Evolutionary conservation across 441 rosid species (phyloP).

Genomic region (Croton setiger): DNA sequence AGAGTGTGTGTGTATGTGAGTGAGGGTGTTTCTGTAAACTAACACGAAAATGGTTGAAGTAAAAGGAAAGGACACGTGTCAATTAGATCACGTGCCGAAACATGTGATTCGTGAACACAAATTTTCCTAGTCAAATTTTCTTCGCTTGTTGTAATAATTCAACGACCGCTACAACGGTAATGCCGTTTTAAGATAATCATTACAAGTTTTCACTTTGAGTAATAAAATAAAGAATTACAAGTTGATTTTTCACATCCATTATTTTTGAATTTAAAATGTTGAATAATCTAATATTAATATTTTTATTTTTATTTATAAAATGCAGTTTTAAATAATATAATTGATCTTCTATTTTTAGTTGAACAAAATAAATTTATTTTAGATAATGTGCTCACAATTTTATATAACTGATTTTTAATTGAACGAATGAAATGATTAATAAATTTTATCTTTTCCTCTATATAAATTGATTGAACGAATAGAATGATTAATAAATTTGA

Average conservation of each 20-base stretch:
- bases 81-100: constrained; percentile 26
- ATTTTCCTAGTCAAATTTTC: not conserved
- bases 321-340: too few relatives aligned
- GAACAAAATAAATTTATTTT: not conserved
- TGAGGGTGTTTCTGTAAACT: constrained; percentile 8
- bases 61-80: constrained; percentile 24
- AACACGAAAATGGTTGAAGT: constrained; percentile 10
- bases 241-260: too few relatives aligned
- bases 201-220: not conserved
- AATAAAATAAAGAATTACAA: too few relatives aligned
- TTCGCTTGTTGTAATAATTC: not conserved
- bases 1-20: constrained; percentile 1
- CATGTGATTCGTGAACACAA: constrained; percentile 15
- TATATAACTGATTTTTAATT: too few relatives aligned
- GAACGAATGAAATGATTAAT: too few relatives aligned
- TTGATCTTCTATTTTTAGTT: too few relatives aligned
- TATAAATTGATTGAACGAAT: too few relatives aligned
- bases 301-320: too few relatives aligned
- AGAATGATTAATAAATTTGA: too few relatives aligned
- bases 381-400: too few relatives aligned
- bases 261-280: too few relatives aligned
- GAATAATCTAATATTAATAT: too few relatives aligned
- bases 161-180: not conserved
- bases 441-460: not conserved
- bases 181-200: not conserved